A percentile compares a stretch with the other conserved stretches of the same genome.
Evolutionary conservation across 495 filamentous ascomycete genomes (phyloP).

Genomic region (Margaritispora aquatica): DNA sequence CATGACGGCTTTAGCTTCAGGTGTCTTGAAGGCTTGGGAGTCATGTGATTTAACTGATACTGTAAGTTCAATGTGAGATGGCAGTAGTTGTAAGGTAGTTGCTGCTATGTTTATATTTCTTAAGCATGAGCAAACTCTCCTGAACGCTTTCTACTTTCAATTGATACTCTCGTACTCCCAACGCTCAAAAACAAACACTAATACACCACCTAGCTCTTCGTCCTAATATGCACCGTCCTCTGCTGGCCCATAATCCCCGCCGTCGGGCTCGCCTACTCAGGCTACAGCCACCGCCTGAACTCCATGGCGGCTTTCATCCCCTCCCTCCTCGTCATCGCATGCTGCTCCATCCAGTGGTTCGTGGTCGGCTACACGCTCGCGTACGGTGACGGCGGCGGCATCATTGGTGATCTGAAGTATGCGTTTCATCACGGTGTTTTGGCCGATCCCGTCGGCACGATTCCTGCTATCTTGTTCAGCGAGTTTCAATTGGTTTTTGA

Average conservation of each 20-base stretch:
- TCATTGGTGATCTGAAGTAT: constrained; percentile 82
- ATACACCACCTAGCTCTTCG: too few relatives aligned
- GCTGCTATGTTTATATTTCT: too few relatives aligned
- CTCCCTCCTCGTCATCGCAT: constrained; percentile 34
- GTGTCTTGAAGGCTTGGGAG: constrained; percentile 17
- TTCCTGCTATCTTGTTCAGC: constrained; percentile 86
- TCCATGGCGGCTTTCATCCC: constrained; percentile 42
- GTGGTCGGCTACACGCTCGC: constrained; percentile 96
- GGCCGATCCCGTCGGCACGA: constrained; percentile 68
- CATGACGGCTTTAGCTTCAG: background rate
- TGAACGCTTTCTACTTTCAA: too few relatives aligned
- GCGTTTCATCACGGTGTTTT: constrained; percentile 79
- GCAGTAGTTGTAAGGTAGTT: too few relatives aligned
- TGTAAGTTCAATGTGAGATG: too few relatives aligned
- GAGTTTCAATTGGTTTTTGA: constrained; percentile 75
- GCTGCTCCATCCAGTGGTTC: constrained; percentile 89
- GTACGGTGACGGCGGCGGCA: constrained; percentile 79
- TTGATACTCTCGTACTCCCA: too few relatives aligned
- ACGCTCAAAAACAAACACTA: too few relatives aligned
- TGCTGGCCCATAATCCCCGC: constrained; percentile 96
- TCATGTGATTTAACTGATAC: constrained; percentile 21
- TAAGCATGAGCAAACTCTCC: too few relatives aligned
- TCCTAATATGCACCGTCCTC: constrained; percentile 64
- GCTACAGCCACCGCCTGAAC: constrained; percentile 40
- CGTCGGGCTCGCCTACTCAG: constrained; percentile 55